Evolutionary conservation across 805 yeast species (phyloP).

Genomic region (Kodamaea kakaduensis): DNA sequence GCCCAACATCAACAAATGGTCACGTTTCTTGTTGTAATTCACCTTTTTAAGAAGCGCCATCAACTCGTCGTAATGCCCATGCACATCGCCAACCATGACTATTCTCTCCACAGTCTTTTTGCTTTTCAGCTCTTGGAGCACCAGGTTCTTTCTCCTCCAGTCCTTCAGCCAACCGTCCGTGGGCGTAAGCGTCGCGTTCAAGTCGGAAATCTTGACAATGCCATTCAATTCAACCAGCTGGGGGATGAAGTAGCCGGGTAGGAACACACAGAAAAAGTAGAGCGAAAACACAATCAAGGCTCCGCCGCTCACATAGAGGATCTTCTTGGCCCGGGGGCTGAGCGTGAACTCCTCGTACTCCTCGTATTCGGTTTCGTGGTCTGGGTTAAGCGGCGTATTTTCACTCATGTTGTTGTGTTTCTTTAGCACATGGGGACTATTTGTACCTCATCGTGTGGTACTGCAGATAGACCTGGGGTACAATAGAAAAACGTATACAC

Average conservation of each 20-base stretch:
- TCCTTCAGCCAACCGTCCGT: slow-evolving; percentile 13
- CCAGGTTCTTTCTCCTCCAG: slow-evolving; percentile 7
- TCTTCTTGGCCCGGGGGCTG: slow-evolving; percentile 13
- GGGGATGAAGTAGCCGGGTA: slow-evolving; percentile 37
- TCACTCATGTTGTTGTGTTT: slow-evolving; percentile 14
- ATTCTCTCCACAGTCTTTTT: slow-evolving; percentile 39
- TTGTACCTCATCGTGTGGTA: too few species aligned
- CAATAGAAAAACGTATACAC: too few species aligned
- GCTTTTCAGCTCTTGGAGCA: background rate
- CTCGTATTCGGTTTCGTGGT: slow-evolving; percentile 15
- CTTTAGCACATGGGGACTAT: too few species aligned
- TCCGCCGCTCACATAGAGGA: slow-evolving; percentile 13
- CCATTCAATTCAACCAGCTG: slow-evolving; percentile 23
- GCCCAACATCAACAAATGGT: slow-evolving; percentile 69
- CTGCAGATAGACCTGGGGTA: too few species aligned
- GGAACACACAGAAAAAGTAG: slow-evolving; percentile 28
- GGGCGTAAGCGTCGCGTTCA: slow-evolving; percentile 26
- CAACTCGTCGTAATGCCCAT: slow-evolving; percentile 66
- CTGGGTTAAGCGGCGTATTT: slow-evolving; percentile 11
- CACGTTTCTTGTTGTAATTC: slow-evolving; percentile 43
- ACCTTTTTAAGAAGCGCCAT: slow-evolving; percentile 48
- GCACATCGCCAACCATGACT: slow-evolving; percentile 81
- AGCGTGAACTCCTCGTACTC: slow-evolving; percentile 15
- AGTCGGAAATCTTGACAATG: slow-evolving; percentile 22
- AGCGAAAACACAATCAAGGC: slow-evolving; percentile 15